These are phyloP conservation scores for Diaporthe sp. DNA, from an alignment of 2,329 filamentous ascomycete species.

Conservation along the genomic window DNA sequence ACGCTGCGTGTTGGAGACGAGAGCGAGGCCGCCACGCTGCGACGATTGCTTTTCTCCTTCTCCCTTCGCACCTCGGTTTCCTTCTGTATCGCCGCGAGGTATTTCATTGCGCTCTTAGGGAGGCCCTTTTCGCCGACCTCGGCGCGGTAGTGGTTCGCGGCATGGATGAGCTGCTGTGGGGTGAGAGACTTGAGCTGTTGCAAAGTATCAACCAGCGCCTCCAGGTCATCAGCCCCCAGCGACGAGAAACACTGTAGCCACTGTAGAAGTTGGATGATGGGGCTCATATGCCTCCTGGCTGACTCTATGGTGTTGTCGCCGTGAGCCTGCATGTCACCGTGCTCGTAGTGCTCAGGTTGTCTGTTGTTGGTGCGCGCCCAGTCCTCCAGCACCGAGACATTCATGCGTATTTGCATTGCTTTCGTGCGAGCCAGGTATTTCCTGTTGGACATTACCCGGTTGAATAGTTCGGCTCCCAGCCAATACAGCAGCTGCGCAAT, in stretches of 20 bases:
- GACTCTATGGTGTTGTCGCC: slow-evolving; percentile 91
- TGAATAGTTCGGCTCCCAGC: slow-evolving; percentile 96
- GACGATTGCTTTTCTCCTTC: slow-evolving; percentile 58
- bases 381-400: slow-evolving; percentile 93
- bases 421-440: slow-evolving; percentile 96
- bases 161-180: slow-evolving; percentile 90
- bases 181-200: slow-evolving; percentile 89
- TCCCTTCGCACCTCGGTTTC: slow-evolving; percentile 76
- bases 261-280: slow-evolving; percentile 92
- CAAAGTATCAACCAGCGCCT: slow-evolving; percentile 88
- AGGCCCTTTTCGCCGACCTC: slow-evolving; percentile 96
- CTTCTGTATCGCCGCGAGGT: slow-evolving; percentile 84
- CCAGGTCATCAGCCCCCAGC: slow-evolving; percentile 85
- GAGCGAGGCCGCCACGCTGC: slow-evolving; percentile 59
- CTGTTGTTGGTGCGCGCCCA: slow-evolving; percentile 96
- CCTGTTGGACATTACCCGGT: slow-evolving; percentile 95
- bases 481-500: slow-evolving; percentile 95
- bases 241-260: slow-evolving; percentile 99
- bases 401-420: slow-evolving; percentile 99
- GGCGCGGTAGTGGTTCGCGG: slow-evolving; percentile 91
- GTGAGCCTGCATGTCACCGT: slow-evolving; percentile 86
- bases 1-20: slow-evolving; percentile 48
- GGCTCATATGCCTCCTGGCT: slow-evolving; percentile 86
- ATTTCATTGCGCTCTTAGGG: slow-evolving; percentile 89
- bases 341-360: slow-evolving; percentile 94